These are phyloP conservation scores for Pezicula neosporulosa DNA, from an alignment of 2,329 filamentous ascomycete genomes.

Conservation along the genomic window DNA sequence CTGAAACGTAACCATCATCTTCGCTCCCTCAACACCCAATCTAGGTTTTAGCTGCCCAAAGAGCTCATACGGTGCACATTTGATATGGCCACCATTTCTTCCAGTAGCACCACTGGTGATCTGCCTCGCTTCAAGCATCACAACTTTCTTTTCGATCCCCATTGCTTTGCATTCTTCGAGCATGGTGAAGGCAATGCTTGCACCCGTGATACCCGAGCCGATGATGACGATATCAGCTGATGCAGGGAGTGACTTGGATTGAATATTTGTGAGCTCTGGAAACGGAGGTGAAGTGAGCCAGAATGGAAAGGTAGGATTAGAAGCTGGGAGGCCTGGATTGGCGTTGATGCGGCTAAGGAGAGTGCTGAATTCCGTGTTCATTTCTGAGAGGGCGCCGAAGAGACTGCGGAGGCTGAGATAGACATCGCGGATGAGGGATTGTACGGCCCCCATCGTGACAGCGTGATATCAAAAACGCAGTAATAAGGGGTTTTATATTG, in stretches of 20 bases:
- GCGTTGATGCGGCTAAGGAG: slow-evolving; percentile 6
- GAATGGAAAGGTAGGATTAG: slow-evolving; percentile 40
- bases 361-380: neutral
- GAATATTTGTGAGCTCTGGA: slow-evolving; percentile 35
- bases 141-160: slow-evolving; percentile 25
- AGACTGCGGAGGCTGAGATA: slow-evolving; percentile 1
- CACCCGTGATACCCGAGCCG: slow-evolving; percentile 52
- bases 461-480: neutral
- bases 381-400: neutral
- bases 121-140: slow-evolving; percentile 48
- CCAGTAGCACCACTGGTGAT: slow-evolving; percentile 50
- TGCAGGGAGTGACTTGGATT: slow-evolving; percentile 30
- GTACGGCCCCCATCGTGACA: neutral
- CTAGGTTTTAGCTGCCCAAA: slow-evolving; percentile 31
- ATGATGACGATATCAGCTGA: slow-evolving; percentile 47
- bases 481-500: too few relatives aligned
- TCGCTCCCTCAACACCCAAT: slow-evolving; percentile 34
- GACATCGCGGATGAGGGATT: neutral
- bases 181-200: slow-evolving; percentile 33
- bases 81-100: slow-evolving; percentile 50
- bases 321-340: slow-evolving; percentile 37
- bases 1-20: slow-evolving; percentile 39
- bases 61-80: slow-evolving; percentile 39
- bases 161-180: slow-evolving; percentile 24
- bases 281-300: slow-evolving; percentile 43